Evolutionary conservation across 2,329 filamentous ascomycete genomes (phyloP), one percentile per base, ranked within the genome.

Genomic region (Diaporthe sp.): DNA sequence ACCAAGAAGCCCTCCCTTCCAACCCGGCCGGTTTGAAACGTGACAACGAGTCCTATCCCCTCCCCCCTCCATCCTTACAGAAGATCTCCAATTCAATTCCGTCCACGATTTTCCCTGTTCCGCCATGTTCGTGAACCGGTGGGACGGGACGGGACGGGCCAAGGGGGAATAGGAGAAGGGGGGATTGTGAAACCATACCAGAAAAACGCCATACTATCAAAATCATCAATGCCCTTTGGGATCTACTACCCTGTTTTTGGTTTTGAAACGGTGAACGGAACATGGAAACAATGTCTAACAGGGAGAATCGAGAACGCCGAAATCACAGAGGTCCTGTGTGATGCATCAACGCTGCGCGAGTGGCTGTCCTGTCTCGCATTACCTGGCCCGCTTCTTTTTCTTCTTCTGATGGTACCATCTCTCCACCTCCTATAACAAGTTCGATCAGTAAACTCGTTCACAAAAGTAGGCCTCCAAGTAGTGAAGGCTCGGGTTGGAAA

Each of bases 331-430:
- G 34, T 7, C 34, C 25, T 12, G 39, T 34, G 28, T 7, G n/a
- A 62, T 31, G 42, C 31, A 28, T 42, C 65, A 55, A 34, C 46
- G 58, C 34, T 44, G 58, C 28, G 58, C 15, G 57, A 51, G 46
- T 28, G 46, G 71, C 34, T 19, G 49, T 13, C 25, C 46, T 15
- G 44, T 74, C 58, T 39, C 31, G 46, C 22, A 17, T 51, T 55
- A 72, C 57, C 58, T 73, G 46, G 34, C 31, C 28, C 75, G 42
- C 57, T 76, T 76, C 61, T 73, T 76, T 28, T 75, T 74, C 57
- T 76, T 76, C 57, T 61, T 76, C 37, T 76, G 71, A 65, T 75
- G 71, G 72, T 75, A 76, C 73, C 75, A 76, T 49, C 75, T 76
- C 31, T 75, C 75, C 10, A 76, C 73, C 68, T 76, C 75, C 75